Evolutionary conservation across 495 filamentous ascomycete species (phyloP).

Genomic region (Chaetomium cochliodes): DNA sequence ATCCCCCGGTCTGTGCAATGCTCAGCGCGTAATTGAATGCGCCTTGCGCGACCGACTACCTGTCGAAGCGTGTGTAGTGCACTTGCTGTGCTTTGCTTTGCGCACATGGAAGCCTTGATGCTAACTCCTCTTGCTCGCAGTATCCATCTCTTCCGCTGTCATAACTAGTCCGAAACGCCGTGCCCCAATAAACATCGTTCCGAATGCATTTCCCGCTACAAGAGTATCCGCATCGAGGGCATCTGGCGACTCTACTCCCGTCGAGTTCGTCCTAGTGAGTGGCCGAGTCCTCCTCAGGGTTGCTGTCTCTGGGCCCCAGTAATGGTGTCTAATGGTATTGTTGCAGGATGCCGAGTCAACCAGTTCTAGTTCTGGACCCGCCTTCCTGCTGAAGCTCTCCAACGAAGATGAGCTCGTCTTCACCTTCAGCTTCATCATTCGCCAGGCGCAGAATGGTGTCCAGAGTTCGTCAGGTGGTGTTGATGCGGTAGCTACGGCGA

Average conservation of each 20-base stretch:
- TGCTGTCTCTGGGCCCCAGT: neutral
- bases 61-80: too few relatives aligned
- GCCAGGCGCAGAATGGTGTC: conserved; percentile 58
- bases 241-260: conserved; percentile 65
- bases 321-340: neutral
- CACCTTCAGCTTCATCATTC: conserved; percentile 85
- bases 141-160: conserved; percentile 73
- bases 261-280: conserved; percentile 88
- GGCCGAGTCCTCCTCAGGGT: neutral
- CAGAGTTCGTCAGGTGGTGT: conserved; percentile 21
- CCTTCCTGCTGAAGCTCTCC: conserved; percentile 78
- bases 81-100: too few relatives aligned
- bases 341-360: conserved; percentile 75
- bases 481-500: conserved; percentile 53
- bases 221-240: conserved; percentile 76
- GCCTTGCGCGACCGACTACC: neutral
- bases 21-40: neutral
- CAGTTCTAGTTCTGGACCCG: conserved; percentile 55
- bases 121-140: conserved; percentile 46
- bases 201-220: conserved; percentile 85
- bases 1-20: conserved; percentile 9
- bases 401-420: conserved; percentile 91
- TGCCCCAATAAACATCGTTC: conserved; percentile 71
- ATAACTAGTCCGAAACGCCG: conserved; percentile 75
- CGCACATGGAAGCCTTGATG: neutral